Percentiles rank a stretch among this genome's conserved stretches.
phyloP scores from a whole-genome alignment of 129 eudicot genomes.

The Tagetes patula region DNA sequence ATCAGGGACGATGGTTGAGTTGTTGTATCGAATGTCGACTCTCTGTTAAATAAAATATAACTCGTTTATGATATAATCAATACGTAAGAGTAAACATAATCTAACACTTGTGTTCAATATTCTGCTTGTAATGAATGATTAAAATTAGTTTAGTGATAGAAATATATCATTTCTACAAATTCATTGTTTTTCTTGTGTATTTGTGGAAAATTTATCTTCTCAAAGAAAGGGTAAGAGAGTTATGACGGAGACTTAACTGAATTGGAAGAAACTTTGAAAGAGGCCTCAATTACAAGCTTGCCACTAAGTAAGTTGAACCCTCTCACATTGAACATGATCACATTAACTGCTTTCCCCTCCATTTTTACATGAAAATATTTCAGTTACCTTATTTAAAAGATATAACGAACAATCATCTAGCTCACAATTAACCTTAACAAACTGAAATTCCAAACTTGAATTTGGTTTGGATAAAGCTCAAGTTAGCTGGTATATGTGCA shows the following conservation, averaged over 20 bases:
- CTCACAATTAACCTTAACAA: too few species aligned
- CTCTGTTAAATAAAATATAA: constrained; percentile 41
- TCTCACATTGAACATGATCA: constrained; percentile 80
- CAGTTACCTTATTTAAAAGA: constrained; percentile 15
- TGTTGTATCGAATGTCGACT: constrained; percentile 63
- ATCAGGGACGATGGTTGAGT: constrained; percentile 67
- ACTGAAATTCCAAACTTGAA: too few species aligned
- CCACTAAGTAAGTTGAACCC: constrained; percentile 80
- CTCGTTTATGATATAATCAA: not conserved
- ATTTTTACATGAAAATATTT: constrained; percentile 48
- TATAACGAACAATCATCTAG: not conserved
- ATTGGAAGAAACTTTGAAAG: constrained; percentile 69
- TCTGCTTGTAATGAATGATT: too few species aligned
- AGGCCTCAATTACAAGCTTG: constrained; percentile 71
- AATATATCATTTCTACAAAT: not conserved
- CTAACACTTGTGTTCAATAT: too few species aligned
- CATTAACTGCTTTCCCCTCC: constrained; percentile 96
- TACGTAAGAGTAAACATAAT: not conserved
- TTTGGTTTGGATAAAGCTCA: too few species aligned
- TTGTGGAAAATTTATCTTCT: not conserved
- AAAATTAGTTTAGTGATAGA: too few species aligned
- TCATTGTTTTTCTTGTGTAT: too few species aligned
- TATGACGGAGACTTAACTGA: constrained; percentile 52
- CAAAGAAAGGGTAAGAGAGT: not conserved
- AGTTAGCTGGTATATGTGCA: too few species aligned